phyloP scores from a whole-genome alignment of 78 protist species.

The Diacronema lutheri region DNA sequence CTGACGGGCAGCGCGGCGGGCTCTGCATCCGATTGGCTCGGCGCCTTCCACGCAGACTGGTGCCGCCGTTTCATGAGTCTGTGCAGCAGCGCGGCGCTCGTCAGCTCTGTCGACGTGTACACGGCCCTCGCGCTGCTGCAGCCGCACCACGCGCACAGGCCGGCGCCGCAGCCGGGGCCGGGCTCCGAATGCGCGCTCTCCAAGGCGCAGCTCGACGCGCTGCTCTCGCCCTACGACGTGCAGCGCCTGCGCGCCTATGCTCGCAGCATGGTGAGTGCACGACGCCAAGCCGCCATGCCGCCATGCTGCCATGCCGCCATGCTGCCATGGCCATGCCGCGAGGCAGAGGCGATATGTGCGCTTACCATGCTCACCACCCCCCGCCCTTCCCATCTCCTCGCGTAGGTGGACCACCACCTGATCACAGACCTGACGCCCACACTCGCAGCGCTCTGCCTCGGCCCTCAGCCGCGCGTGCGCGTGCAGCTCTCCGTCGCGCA shows the following conservation, averaged over 20 bases:
- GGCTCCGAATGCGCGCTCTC: not conserved
- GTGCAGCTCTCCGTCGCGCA: constrained; percentile 15
- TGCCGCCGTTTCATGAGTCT: not conserved
- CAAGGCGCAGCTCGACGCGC: not conserved
- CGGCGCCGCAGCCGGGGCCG: not conserved
- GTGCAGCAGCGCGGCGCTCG: not conserved
- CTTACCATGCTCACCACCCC: too few relatives aligned
- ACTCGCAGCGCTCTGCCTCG: too few relatives aligned
- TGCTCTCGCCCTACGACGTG: constrained; percentile 74
- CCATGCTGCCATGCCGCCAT: too few relatives aligned
- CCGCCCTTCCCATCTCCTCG: too few relatives aligned
- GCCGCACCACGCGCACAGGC: not conserved
- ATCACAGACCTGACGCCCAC: constrained; percentile 86
- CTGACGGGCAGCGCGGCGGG: too few relatives aligned
- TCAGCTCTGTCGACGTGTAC: not conserved
- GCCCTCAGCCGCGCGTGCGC: too few relatives aligned
- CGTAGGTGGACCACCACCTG: constrained; percentile 79
- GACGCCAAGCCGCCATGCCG: too few relatives aligned
- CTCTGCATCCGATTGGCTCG: too few relatives aligned
- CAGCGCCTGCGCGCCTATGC: constrained; percentile 77
- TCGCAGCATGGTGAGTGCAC: constrained; percentile 48
- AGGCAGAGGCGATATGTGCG: too few relatives aligned
- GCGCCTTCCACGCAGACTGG: not conserved
- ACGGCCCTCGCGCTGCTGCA: not conserved
- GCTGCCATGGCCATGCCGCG: too few relatives aligned